Base-by-base conservation (phyloP, 805 yeast genomes). In the Candida silvicultrix region DNA sequence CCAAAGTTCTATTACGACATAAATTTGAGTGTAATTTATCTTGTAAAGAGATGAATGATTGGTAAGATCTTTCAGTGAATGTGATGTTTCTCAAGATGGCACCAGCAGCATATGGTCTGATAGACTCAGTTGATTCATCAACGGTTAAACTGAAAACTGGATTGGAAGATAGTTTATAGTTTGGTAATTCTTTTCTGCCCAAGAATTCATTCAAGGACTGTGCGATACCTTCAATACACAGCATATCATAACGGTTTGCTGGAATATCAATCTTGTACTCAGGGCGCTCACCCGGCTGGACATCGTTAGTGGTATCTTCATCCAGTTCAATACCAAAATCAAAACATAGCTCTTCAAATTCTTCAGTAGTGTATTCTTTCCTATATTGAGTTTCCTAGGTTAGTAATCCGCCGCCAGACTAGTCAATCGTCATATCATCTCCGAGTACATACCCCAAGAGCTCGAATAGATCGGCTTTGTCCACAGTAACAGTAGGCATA, bases 401-500 rank as follows among this genome's bases (percentile, higher is more conserved):
- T n/a, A n/a, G n/a, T n/a, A n/a, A n/a, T n/a, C n/a, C n/a, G n/a
- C n/a, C n/a, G n/a, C n/a, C n/a, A n/a, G n/a, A n/a, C n/a, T n/a
- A n/a, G n/a, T n/a, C n/a, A n/a, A n/a, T n/a, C n/a, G n/a, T n/a
- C n/a, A 31, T 15, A 15, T 15, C 9, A 4, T 7, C 4, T 5
- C 6, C 16, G 12, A 16, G 9, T 4, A 18, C 37, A 9, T 34
- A 34, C 37, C 85, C 98, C 51, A 94, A 74, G 39, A 88, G 79
- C 61, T 82, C 80, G 73, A 80, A 94, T 52, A 94, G 78, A 65
- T 94, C 98, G 63, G 83, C 86, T 65, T 95, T 90, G 67, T 94
- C 97, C 53, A 94, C 97, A 28, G 95, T 78, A 62, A 94, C 77
- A 67, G 99, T 94, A 71, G 99, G 99, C 99, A 94, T 94, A 5